Conservation (phyloP, 2,329 filamentous ascomycete genomes). For the Lachnum nothofagi region DNA sequence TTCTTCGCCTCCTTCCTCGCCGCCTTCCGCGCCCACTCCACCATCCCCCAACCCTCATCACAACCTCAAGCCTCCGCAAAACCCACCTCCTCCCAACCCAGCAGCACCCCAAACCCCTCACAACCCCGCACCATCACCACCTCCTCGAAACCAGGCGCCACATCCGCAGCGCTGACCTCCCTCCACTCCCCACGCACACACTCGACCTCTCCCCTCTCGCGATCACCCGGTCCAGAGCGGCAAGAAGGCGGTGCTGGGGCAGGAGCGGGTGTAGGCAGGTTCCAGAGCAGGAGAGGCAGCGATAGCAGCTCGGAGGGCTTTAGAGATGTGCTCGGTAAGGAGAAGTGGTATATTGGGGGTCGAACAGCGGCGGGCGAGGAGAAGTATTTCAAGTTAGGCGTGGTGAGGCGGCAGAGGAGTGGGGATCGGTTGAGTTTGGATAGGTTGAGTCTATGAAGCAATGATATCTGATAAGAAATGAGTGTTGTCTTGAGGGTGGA, state of each 20-base stretch:
- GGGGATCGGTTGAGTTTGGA: slow-evolving; percentile 71
- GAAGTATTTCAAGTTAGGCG: slow-evolving; percentile 74
- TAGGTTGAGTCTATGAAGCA: slow-evolving; percentile 62
- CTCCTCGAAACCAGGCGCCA: slow-evolving; percentile 24
- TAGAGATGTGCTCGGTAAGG: slow-evolving; percentile 63
- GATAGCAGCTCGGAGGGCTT: slow-evolving; percentile 74
- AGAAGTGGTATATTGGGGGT: slow-evolving; percentile 80
- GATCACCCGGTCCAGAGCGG: slow-evolving; percentile 14
- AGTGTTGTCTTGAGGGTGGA: too few species aligned
- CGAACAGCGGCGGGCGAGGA: slow-evolving; percentile 73
- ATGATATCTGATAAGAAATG: neutral
- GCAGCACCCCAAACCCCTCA: slow-evolving; percentile 19
- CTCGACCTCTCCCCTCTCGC: slow-evolving; percentile 25
- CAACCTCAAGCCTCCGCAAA: slow-evolving; percentile 18
- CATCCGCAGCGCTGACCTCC: slow-evolving; percentile 25
- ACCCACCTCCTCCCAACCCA: slow-evolving; percentile 11
- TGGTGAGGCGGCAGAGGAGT: slow-evolving; percentile 67
- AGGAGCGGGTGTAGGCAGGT: neutral
- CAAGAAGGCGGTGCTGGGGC: neutral
- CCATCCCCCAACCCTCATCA: slow-evolving; percentile 26
- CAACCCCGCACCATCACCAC: slow-evolving; percentile 30
- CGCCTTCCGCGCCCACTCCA: slow-evolving; percentile 31
- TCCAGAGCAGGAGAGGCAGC: slow-evolving; percentile 50
- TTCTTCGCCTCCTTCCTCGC: slow-evolving; percentile 34
- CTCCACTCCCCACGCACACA: slow-evolving; percentile 29